Conservation (phyloP, 306 rosid genomes). For the Canavalia ensiformis region DNA sequence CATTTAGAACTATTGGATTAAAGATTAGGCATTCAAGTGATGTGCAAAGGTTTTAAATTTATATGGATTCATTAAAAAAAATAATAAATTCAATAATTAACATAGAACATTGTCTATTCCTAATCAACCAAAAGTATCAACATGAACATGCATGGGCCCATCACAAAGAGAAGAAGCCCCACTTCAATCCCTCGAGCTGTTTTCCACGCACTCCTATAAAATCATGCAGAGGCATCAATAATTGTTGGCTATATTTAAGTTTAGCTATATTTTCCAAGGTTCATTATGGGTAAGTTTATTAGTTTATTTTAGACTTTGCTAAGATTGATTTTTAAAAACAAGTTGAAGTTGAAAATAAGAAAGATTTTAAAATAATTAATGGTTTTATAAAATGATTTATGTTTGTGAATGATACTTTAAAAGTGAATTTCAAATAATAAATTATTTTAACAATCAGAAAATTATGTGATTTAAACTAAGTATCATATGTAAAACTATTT, state of each 20-base stretch:
- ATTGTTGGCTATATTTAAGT: not conserved
- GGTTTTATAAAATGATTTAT: too few relatives aligned
- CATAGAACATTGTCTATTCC: not conserved
- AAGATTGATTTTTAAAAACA: not conserved
- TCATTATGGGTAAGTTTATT: too few relatives aligned
- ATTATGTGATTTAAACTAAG: too few relatives aligned
- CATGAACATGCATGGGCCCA: constrained; percentile 8
- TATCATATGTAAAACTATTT: too few relatives aligned
- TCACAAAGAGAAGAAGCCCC: not conserved
- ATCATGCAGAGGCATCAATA: not conserved
- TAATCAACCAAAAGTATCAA: not conserved
- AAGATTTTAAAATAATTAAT: not conserved
- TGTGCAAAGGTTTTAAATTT: not conserved
- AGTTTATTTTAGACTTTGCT: not conserved
- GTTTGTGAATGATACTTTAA: too few relatives aligned
- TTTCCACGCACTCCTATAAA: not conserved
- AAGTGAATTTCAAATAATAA: too few relatives aligned
- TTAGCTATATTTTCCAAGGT: not conserved
- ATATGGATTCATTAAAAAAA: not conserved
- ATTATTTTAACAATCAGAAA: too few relatives aligned
- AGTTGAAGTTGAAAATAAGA: not conserved
- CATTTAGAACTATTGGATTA: not conserved
- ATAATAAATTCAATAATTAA: not conserved
- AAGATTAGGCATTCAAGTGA: not conserved
- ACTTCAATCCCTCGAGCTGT: not conserved